These are phyloP conservation scores for Pyrenophora teres DNA, from an alignment of 2,329 filamentous ascomycete species.

Conservation along the genomic window DNA sequence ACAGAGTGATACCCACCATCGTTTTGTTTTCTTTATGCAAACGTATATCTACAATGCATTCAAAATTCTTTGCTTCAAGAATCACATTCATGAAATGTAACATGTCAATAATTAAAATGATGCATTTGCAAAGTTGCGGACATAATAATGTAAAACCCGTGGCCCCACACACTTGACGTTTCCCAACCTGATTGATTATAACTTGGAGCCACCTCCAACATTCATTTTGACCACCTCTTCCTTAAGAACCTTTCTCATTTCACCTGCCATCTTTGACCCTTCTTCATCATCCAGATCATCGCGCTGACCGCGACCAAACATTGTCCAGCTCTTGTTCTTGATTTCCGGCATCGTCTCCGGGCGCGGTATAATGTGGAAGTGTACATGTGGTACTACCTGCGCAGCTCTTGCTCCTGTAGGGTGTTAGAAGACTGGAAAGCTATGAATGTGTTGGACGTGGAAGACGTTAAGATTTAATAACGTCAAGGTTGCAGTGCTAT, in stretches of 20 bases:
- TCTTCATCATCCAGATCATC: slow-evolving; percentile 80
- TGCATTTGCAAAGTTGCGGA: too few species aligned
- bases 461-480: background rate
- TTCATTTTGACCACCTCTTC: slow-evolving; percentile 41
- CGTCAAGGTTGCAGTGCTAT: too few species aligned
- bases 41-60: too few species aligned
- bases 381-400: slow-evolving; percentile 90
- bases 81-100: too few species aligned
- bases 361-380: slow-evolving; percentile 92
- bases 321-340: slow-evolving; percentile 70
- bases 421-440: background rate
- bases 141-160: too few species aligned
- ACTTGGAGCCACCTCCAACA: slow-evolving; percentile 4
- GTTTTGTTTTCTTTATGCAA: background rate
- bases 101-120: too few species aligned
- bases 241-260: slow-evolving; percentile 50
- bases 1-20: slow-evolving; percentile 3
- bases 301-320: slow-evolving; percentile 77
- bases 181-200: background rate
- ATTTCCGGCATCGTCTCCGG: slow-evolving; percentile 62
- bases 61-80: too few species aligned
- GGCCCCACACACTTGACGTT: too few species aligned
- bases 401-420: slow-evolving; percentile 73
- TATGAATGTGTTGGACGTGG: background rate
- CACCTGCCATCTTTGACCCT: slow-evolving; percentile 62